Evolutionary conservation across 202 grass and related monocot species (phyloP).

Genomic region (Sporobolus alterniflorus): DNA sequence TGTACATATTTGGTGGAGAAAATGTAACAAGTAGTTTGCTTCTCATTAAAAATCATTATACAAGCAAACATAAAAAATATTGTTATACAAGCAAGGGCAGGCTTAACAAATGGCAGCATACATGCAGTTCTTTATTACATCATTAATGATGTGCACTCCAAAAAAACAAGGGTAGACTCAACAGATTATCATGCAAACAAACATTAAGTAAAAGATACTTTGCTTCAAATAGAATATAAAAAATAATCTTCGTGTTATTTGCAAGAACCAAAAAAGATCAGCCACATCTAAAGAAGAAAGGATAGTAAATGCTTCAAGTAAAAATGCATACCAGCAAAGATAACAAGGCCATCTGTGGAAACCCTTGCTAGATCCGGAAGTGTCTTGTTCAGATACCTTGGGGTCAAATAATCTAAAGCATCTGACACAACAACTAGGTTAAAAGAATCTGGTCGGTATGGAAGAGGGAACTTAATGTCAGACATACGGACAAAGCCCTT

Average conservation of each 20-base stretch:
- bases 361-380: slow-evolving; percentile 90
- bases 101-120: not conserved
- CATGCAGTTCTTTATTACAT: not conserved
- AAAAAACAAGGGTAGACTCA: not conserved
- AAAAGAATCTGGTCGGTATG: slow-evolving; percentile 92
- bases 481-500: slow-evolving; percentile 88
- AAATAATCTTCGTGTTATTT: not conserved
- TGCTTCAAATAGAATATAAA: not conserved
- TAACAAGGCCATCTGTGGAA: slow-evolving; percentile 84
- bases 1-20: not conserved
- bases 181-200: slow-evolving; percentile 12
- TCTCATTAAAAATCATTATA: not conserved
- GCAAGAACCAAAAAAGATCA: not conserved
- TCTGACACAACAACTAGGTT: slow-evolving; percentile 96
- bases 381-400: slow-evolving; percentile 96
- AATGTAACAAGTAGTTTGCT: not conserved
- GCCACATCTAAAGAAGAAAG: not conserved
- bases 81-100: not conserved
- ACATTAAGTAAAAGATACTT: not conserved
- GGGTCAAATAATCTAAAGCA: slow-evolving; percentile 91
- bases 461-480: slow-evolving; percentile 95
- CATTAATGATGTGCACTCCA: not conserved
- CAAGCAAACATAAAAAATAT: not conserved
- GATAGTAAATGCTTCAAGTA: not conserved
- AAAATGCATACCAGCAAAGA: slow-evolving; percentile 78